Evolutionary conservation across 1,139 yeast genomes (phyloP).

Genomic region (Yamadazyma songkhlaensis): DNA sequence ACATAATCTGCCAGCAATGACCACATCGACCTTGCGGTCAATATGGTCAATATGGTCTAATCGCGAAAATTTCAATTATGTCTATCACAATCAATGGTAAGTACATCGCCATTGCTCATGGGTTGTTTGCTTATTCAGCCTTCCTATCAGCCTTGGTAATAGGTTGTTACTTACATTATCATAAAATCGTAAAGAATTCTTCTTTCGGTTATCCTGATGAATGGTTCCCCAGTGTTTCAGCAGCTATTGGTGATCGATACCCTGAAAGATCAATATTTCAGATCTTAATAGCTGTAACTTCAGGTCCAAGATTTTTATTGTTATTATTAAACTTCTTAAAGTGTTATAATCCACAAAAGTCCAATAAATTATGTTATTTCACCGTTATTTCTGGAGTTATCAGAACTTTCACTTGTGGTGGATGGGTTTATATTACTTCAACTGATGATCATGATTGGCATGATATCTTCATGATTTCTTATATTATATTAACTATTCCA

Average conservation of each 20-base stretch:
- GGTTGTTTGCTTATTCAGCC: conserved; percentile 67
- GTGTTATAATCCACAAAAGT: conserved; percentile 30
- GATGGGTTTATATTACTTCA: conserved; percentile 96
- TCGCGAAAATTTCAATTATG: conserved; percentile 1
- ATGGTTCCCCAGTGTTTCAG: conserved; percentile 98
- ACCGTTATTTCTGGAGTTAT: conserved; percentile 54
- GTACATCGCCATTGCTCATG: conserved; percentile 67
- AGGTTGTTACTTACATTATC: conserved; percentile 73
- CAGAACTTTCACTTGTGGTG: conserved; percentile 94
- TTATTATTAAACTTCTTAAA: conserved; percentile 57
- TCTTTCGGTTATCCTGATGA: conserved; percentile 92
- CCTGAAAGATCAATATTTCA: conserved; percentile 95
- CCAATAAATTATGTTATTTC: conserved; percentile 32
- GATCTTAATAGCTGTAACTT: conserved; percentile 70
- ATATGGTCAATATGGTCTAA: no score
- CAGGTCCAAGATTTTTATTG: conserved; percentile 84
- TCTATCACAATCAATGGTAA: conserved; percentile 48
- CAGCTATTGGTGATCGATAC: conserved; percentile 93
- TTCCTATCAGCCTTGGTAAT: conserved; percentile 70
- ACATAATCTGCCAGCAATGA: no score
- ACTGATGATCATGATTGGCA: conserved; percentile 97
- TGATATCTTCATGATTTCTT: conserved; percentile 90
- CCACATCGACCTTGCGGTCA: no score
- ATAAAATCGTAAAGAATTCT: conserved; percentile 84
- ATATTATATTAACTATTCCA: conserved; percentile 84